Conservation (phyloP, 306 rosid species). For the Neltuma alba region DNA sequence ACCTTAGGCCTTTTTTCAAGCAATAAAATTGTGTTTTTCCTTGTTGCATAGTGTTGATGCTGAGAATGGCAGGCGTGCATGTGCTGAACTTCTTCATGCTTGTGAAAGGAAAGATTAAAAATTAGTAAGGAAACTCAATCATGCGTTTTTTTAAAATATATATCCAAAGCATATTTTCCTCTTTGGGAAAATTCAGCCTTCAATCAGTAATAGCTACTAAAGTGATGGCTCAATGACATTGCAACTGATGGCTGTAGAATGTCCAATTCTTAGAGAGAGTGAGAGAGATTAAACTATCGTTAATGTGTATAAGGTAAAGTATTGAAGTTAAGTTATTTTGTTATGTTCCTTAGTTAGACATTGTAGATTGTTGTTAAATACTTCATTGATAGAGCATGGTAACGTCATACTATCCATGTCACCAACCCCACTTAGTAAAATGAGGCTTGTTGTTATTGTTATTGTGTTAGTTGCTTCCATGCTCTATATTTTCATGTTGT, state of each 20-base stretch:
- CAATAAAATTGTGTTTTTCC: slow-evolving; percentile 6
- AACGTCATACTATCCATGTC: too few relatives aligned
- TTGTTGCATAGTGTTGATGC: slow-evolving; percentile 30
- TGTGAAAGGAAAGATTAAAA: slow-evolving; percentile 27
- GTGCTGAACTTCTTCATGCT: slow-evolving; percentile 33
- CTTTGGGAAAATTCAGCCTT: not conserved
- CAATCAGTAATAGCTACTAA: not conserved
- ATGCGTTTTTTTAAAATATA: not conserved
- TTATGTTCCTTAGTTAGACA: too few relatives aligned
- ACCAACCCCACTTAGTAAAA: too few relatives aligned
- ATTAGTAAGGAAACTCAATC: slow-evolving; percentile 24
- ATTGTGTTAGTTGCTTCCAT: slow-evolving; percentile 30
- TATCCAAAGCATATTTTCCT: not conserved
- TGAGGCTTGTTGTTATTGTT: too few relatives aligned
- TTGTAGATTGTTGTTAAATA: too few relatives aligned
- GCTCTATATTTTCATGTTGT: not conserved
- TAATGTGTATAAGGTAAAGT: not conserved
- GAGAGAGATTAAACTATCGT: not conserved
- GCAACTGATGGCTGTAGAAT: not conserved
- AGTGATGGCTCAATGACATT: not conserved
- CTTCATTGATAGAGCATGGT: too few relatives aligned
- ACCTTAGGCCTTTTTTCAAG: not conserved
- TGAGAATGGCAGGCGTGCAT: slow-evolving; percentile 29
- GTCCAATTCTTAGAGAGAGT: not conserved
- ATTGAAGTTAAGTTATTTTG: too few relatives aligned